Base-by-base conservation (phyloP, 2,329 filamentous ascomycete genomes). In the Epichloe typhina region DNA sequence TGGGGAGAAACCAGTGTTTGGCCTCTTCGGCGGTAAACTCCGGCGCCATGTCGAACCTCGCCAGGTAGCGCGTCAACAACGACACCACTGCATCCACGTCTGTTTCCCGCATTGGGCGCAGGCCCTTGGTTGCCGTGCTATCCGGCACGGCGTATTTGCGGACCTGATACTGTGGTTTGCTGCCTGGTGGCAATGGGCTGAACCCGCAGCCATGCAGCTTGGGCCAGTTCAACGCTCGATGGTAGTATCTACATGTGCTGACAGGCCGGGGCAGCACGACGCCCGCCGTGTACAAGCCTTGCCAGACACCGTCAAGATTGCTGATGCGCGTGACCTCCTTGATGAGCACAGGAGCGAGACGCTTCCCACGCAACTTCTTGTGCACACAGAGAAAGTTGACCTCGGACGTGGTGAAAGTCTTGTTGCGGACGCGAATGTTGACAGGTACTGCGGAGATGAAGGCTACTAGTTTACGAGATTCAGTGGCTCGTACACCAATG, bases 301-400 rank as follows among this genome's bases (percentile, higher is more conserved):
- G 93, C 77, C 86, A 97, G 57, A 94, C 84, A 51, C 84, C 86
- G 56, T 86, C 76, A 46, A 89, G 70, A 68, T 97, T 94, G 73
- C 88, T 95, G 56, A 89, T 80, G 46, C 93, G 84, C 5, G 93
- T 98, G 60, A 98, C 88, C 66, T 98, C 93, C 69, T 96, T 96
- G 74, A 98, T 98, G 49, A 98, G 80, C 2, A 97, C 86, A 0
- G 93, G 93, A 0, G 93, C 83, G 42, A 98, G 80, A 50, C 93
- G 84, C 73, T 97, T 96, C 52, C 86, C 82, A 47, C 93, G 87
- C 35, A 98, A 81, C 71, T 97, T 97, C 76, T 97, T 97, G 76
- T 98, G 93, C 50, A 98, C 84, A 63, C 90, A 95, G 57, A 98
- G 83, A 70, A 97, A 98, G 73, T 98, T 98, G 70, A 98, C 93